A percentile compares a stretch with the other conserved stretches of the same genome.
Conservation (phyloP, 1,139 yeast species). For the Lodderomyces oxycetoniae region DNA sequence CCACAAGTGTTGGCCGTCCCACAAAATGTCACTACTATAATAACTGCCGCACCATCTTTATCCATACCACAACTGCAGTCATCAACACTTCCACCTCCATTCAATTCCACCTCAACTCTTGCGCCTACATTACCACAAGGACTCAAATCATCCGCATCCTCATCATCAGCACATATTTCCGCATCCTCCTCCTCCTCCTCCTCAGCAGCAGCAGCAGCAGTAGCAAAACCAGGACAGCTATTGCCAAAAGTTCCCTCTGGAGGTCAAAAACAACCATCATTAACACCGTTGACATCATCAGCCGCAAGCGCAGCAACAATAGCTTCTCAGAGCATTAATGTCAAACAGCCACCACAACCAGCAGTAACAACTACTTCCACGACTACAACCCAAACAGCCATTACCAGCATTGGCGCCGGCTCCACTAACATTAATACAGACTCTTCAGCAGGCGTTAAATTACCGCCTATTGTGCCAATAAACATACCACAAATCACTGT, state of each 20-base stretch:
- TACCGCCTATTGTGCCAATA: conserved; percentile 5
- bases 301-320: conserved; percentile 14
- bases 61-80: too few relatives aligned
- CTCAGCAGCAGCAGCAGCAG: conserved; percentile 1
- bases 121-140: too few relatives aligned
- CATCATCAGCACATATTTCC: conserved; percentile 3
- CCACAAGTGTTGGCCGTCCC: conserved; percentile 7
- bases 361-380: conserved; percentile 5
- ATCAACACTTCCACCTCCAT: too few relatives aligned
- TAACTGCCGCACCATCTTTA: conserved; percentile 6
- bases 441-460: conserved; percentile 5
- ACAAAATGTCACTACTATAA: conserved; percentile 6
- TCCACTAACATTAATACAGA: conserved; percentile 1
- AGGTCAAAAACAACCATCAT: conserved; percentile 10
- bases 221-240: not conserved
- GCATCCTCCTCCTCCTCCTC: conserved; percentile 1
- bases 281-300: conserved; percentile 13
- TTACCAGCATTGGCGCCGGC: not conserved
- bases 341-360: conserved; percentile 8
- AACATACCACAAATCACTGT: conserved; percentile 12
- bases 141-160: conserved; percentile 4
- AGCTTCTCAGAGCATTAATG: conserved; percentile 13
- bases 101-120: too few relatives aligned
- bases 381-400: not conserved
- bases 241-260: conserved; percentile 3